Evolutionary conservation across 108 stramenopile species (phyloP), one percentile per base, ranked within the genome.

Genomic region (Nannochloropsis gaditana): DNA sequence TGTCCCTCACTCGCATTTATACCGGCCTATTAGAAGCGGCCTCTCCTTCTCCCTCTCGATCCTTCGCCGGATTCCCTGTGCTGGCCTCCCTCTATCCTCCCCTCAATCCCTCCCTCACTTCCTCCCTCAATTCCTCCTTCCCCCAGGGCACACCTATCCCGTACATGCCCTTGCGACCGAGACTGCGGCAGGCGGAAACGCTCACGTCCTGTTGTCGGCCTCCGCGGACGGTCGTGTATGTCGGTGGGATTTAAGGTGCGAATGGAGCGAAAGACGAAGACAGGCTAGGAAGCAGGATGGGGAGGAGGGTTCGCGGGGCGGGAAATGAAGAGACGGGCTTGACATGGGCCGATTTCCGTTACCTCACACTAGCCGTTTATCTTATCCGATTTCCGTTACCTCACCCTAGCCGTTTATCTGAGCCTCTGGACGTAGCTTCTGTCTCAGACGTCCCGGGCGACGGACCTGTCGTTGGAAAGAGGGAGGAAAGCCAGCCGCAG

Each of bases 1-100:
- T n/a, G 2, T n/a, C 59, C 19, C 2, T n/a, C 59, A 4, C 3
- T 4, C 59, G n/a, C 59, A 73, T 8, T n/a, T 2, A 73, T n/a
- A 73, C 59, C 5, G 0, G 59, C 59, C 1, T 0, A 3, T 6
- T 1, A 1, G 0, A 31, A 31, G 31, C 31, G 31, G 31, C 31
- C 50, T 42, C 44, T 86, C 84, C 59, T 79, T 45, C 9, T 83
- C 87, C 42, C 89, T 86, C 5, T 83, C 59, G 15, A n/a, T n/a
- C 59, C n/a, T n/a, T n/a, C 11, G 10, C 47, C 15, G 19, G 15
- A 15, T n/a, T n/a, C n/a, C 59, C 59, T n/a, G 15, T n/a, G 19
- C 19, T 2, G 19, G 19, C 6, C 3, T 4, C 59, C 15, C 59
- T n/a, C 6, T n/a, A 15, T n/a, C 59, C 15, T n/a, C 5, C 3